Conservation (phyloP, 306 rosid species). For the Parietaria judaica region DNA sequence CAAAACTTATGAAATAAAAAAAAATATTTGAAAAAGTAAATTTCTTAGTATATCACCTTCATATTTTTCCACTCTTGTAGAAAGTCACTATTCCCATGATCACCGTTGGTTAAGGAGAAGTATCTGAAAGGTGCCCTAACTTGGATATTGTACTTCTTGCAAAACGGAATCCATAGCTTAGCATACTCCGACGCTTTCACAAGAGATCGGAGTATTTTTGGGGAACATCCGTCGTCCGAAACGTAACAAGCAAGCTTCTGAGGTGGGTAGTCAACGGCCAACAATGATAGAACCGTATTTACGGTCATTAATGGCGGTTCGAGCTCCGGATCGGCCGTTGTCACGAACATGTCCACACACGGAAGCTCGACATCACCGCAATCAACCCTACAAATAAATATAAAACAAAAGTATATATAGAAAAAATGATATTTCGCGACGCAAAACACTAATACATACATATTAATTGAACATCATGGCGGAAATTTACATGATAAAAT, state of each 20-base stretch:
- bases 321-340: conserved; percentile 54
- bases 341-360: conserved; percentile 57
- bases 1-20: neutral
- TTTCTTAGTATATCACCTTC: conserved; percentile 24
- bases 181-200: conserved; percentile 50
- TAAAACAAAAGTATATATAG: neutral
- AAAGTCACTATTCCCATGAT: conserved; percentile 14
- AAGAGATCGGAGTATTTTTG: conserved; percentile 38
- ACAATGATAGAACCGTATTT: conserved; percentile 57
- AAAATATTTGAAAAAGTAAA: neutral
- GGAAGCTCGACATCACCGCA: conserved; percentile 37
- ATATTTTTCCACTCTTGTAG: conserved; percentile 22
- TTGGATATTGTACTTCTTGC: conserved; percentile 44
- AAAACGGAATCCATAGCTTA: conserved; percentile 54
- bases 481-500: too few relatives aligned
- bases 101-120: conserved; percentile 16
- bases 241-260: conserved; percentile 67
- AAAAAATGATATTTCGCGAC: neutral
- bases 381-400: neutral
- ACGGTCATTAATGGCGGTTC: conserved; percentile 64
- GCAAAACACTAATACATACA: too few relatives aligned
- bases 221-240: conserved; percentile 72
- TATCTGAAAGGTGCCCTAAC: conserved; percentile 59
- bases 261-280: conserved; percentile 69
- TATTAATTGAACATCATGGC: too few relatives aligned